Evolutionary conservation across 23 red algal genomes (phyloP).

Genomic region (Gracilaria domingensis): DNA sequence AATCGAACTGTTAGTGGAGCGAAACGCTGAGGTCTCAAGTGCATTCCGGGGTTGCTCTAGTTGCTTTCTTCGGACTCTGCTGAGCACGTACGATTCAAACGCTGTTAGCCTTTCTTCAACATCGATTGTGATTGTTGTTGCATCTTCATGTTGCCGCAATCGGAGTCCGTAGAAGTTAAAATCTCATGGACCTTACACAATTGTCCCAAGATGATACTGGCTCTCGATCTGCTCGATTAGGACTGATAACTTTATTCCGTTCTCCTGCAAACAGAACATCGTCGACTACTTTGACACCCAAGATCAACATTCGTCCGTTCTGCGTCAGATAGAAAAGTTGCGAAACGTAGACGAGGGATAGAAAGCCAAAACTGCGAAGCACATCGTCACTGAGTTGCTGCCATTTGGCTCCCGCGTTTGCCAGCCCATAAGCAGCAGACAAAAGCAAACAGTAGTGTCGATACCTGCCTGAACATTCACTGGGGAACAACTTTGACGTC

Average conservation of each 20-base stretch:
- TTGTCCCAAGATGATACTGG: conserved; percentile 34
- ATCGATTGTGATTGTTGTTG: neutral
- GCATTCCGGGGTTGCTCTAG: too few species aligned
- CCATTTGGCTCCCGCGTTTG: conserved; percentile 54
- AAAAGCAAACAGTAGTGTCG: conserved; percentile 34
- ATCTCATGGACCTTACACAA: conserved; percentile 22
- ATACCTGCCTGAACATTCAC: conserved; percentile 1
- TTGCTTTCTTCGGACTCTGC: too few species aligned
- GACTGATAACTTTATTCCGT: neutral
- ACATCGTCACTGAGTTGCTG: conserved; percentile 27
- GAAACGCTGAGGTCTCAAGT: too few species aligned
- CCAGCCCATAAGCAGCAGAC: conserved; percentile 66
- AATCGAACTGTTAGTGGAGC: too few species aligned
- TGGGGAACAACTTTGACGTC: conserved; percentile 55
- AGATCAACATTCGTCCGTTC: neutral
- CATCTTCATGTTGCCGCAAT: neutral
- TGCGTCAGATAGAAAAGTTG: conserved; percentile 47
- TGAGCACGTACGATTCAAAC: too few species aligned
- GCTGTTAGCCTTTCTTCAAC: neutral
- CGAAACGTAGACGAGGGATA: conserved; percentile 22
- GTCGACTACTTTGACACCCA: conserved; percentile 48
- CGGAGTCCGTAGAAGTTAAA: conserved; percentile 13
- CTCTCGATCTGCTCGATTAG: conserved; percentile 10
- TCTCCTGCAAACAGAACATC: conserved; percentile 33
- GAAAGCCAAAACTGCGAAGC: conserved; percentile 24